Conservation (phyloP, 176 grass and related monocot species). For the Tuctoria greenei region DNA sequence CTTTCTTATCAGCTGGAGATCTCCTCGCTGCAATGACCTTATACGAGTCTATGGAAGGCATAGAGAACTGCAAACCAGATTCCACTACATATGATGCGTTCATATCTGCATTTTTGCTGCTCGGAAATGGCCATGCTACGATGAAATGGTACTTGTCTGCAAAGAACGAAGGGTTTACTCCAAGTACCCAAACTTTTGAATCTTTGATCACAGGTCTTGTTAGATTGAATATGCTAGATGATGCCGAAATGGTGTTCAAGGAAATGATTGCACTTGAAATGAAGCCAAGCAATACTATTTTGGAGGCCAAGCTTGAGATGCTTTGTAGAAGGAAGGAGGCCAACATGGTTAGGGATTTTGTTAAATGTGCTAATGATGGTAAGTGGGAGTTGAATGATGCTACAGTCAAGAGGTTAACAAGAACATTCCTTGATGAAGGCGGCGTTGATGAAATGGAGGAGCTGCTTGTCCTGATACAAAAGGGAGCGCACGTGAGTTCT, state of each 20-base stretch:
- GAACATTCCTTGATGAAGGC: slow-evolving; percentile 31
- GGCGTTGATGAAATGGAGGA: slow-evolving; percentile 44
- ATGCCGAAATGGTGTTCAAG: slow-evolving; percentile 40
- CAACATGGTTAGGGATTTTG: slow-evolving; percentile 28
- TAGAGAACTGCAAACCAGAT: slow-evolving; percentile 34
- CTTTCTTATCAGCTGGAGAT: slow-evolving; percentile 42
- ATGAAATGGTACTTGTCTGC: slow-evolving; percentile 50
- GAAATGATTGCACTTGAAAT: slow-evolving; percentile 45
- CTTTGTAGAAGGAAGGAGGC: slow-evolving; percentile 36
- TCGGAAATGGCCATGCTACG: slow-evolving; percentile 38
- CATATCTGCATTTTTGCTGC: slow-evolving; percentile 41
- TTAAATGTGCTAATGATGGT: slow-evolving; percentile 16
- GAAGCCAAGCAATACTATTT: slow-evolving; percentile 40
- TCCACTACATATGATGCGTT: slow-evolving; percentile 45
- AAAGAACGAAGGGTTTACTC: slow-evolving; percentile 53
- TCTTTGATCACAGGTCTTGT: slow-evolving; percentile 48
- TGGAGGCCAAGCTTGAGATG: slow-evolving; percentile 49
- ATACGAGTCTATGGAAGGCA: slow-evolving; percentile 46
- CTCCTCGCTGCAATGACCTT: slow-evolving; percentile 47
- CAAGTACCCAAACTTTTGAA: slow-evolving; percentile 44
- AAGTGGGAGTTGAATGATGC: slow-evolving; percentile 40
- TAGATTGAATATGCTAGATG: slow-evolving; percentile 40
- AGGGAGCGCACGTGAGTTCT: slow-evolving; percentile 8
- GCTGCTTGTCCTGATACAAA: slow-evolving; percentile 36
- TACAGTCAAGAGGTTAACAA: slow-evolving; percentile 30